These are phyloP conservation scores for Gaultheria prostrata DNA, from an alignment of 148 eudicot genomes.

Conservation along the genomic window DNA sequence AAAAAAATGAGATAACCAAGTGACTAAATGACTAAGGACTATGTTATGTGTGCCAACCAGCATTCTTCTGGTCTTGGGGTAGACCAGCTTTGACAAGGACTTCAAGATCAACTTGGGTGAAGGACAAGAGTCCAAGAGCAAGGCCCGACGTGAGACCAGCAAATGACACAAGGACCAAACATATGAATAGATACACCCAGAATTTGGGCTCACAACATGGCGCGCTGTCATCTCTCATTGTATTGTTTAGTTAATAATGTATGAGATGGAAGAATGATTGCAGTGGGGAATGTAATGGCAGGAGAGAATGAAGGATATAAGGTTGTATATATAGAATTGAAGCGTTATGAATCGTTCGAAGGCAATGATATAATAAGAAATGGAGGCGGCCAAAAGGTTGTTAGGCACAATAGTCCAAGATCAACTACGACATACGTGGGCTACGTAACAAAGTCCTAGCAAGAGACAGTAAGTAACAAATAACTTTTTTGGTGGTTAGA, in stretches of 20 bases:
- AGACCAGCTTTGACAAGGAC: not conserved
- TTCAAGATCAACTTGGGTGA: not conserved
- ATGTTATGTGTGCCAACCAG: not conserved
- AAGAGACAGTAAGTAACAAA: not conserved
- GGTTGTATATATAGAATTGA: not conserved
- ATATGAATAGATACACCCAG: not conserved
- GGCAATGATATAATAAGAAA: not conserved
- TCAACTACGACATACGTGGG: not conserved
- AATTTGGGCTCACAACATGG: conserved; percentile 4
- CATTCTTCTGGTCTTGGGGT: not conserved
- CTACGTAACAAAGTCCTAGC: not conserved
- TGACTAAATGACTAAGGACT: not conserved
- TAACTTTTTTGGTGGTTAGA: not conserved
- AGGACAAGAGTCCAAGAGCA: not conserved
- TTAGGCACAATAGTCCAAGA: not conserved
- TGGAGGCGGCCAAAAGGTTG: not conserved
- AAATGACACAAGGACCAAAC: not conserved
- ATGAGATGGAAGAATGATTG: not conserved
- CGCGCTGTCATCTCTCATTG: not conserved
- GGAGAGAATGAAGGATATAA: not conserved
- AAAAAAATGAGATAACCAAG: not conserved
- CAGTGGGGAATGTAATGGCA: not conserved
- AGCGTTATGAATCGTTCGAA: not conserved
- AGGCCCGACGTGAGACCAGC: not conserved
- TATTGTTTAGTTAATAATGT: not conserved